These are phyloP conservation scores for Kodamaea alishanica DNA, from an alignment of 1,139 yeast genomes.

Conservation along the genomic window DNA sequence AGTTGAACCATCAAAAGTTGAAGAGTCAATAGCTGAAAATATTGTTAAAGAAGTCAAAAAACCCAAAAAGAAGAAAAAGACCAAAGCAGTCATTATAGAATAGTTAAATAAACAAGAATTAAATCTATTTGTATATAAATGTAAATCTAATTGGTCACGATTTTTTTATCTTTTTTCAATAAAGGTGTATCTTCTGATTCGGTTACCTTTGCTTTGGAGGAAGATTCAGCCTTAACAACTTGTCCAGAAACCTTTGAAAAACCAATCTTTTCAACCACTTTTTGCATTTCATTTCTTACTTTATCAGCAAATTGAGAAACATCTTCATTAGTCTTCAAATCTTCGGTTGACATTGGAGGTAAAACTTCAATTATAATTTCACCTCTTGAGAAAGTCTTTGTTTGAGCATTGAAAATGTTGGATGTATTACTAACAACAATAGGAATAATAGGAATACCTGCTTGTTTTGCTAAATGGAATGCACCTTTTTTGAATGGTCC, in stretches of 20 bases:
- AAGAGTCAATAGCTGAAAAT: not conserved
- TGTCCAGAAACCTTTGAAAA: conserved; percentile 22
- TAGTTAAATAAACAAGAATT: conserved; percentile 6
- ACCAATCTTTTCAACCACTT: conserved; percentile 30
- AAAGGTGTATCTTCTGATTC: conserved; percentile 28
- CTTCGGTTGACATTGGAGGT: conserved; percentile 60
- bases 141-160: not conserved
- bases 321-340: conserved; percentile 53
- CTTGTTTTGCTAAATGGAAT: conserved; percentile 93
- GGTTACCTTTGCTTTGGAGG: conserved; percentile 16
- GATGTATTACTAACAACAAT: conserved; percentile 84
- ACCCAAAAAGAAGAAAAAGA: conserved; percentile 30
- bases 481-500: conserved; percentile 96
- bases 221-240: conserved; percentile 3
- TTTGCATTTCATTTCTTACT: conserved; percentile 34
- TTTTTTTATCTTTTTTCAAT: conserved; percentile 16
- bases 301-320: conserved; percentile 47
- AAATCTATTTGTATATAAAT: not conserved
- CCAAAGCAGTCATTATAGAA: conserved; percentile 29
- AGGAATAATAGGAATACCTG: conserved; percentile 85
- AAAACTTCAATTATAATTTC: conserved; percentile 62
- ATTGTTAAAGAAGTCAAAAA: conserved; percentile 21
- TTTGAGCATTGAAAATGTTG: conserved; percentile 58
- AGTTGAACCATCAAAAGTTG: too few relatives aligned
- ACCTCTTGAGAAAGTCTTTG: conserved; percentile 56